Percentiles rank a stretch among this genome's conserved stretches.
These are phyloP conservation scores for Diplodia sapinea DNA, from an alignment of 2,329 filamentous ascomycete species.

Conservation along the genomic window DNA sequence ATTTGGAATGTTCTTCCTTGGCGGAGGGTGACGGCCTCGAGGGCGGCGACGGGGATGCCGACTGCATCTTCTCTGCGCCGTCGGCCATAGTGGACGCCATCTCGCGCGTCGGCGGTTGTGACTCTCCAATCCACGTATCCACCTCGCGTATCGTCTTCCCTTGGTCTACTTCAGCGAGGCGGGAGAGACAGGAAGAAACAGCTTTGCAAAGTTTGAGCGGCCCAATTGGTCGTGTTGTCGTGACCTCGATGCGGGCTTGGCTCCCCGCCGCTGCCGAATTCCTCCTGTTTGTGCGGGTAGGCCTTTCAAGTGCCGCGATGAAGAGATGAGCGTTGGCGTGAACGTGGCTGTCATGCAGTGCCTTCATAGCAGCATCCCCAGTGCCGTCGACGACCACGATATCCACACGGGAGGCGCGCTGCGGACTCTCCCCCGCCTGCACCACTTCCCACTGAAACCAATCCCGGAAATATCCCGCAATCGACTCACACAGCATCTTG, in stretches of 20 bases:
- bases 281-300: not conserved
- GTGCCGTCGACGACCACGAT: constrained; percentile 18
- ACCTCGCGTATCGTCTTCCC: not conserved
- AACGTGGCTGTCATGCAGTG: not conserved
- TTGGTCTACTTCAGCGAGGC: not conserved
- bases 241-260: constrained; percentile 38
- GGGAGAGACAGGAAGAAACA: constrained; percentile 31
- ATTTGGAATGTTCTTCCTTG: too few relatives aligned
- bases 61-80: too few relatives aligned
- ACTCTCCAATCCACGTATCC: not conserved
- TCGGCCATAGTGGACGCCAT: too few relatives aligned
- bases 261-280: not conserved
- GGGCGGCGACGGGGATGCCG: too few relatives aligned
- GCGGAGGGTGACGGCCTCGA: too few relatives aligned
- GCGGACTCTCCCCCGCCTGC: not conserved
- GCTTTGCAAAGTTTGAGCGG: constrained; percentile 48
- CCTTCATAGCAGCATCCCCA: not conserved
- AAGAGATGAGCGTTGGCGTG: not conserved
- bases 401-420: not conserved
- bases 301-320: not conserved
- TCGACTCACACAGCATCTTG: not conserved
- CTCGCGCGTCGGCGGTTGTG: not conserved
- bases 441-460: constrained; percentile 17
- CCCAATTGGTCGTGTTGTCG: constrained; percentile 40
- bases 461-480: not conserved